A percentile compares a stretch with the other conserved stretches of the same genome.
phyloP scores from a whole-genome alignment of 2,329 filamentous ascomycete species.

The Fusarium globosum region DNA sequence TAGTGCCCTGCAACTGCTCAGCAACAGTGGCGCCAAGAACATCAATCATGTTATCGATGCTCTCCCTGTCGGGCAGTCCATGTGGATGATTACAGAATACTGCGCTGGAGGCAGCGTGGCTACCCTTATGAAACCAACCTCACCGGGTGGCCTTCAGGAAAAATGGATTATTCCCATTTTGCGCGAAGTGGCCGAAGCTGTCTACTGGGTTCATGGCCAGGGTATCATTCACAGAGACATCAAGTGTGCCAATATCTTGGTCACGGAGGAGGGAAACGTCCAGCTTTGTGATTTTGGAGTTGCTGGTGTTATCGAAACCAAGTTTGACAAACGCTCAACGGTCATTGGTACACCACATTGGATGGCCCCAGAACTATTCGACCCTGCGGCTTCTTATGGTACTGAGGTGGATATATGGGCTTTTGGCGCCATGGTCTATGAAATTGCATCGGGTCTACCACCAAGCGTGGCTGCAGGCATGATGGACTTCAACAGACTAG shows the following conservation, averaged over 20 bases:
- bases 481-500: slow-evolving; percentile 60
- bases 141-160: slow-evolving; percentile 73
- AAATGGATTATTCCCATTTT: slow-evolving; percentile 77
- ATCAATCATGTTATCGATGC: slow-evolving; percentile 86
- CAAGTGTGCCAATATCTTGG: slow-evolving; percentile 82
- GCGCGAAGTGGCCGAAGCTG: slow-evolving; percentile 72
- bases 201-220: slow-evolving; percentile 74
- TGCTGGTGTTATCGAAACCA: slow-evolving; percentile 79
- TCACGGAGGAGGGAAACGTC: slow-evolving; percentile 80
- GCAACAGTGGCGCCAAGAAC: slow-evolving; percentile 79
- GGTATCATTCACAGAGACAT: slow-evolving; percentile 78
- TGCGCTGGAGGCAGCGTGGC: slow-evolving; percentile 86
- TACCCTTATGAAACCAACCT: slow-evolving; percentile 75
- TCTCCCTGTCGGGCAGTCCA: slow-evolving; percentile 78
- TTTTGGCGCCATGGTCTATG: slow-evolving; percentile 82
- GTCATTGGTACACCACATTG: slow-evolving; percentile 86
- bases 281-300: slow-evolving; percentile 90
- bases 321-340: slow-evolving; percentile 80
- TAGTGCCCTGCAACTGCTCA: slow-evolving; percentile 76
- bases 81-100: slow-evolving; percentile 92
- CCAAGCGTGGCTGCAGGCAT: slow-evolving; percentile 71
- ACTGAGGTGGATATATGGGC: slow-evolving; percentile 87
- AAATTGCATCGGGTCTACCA: slow-evolving; percentile 82
- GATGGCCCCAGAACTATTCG: slow-evolving; percentile 86
- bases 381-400: slow-evolving; percentile 72